phyloP scores from a whole-genome alignment of 108 stramenopile species.

The Schizochytrium sp. region DNA sequence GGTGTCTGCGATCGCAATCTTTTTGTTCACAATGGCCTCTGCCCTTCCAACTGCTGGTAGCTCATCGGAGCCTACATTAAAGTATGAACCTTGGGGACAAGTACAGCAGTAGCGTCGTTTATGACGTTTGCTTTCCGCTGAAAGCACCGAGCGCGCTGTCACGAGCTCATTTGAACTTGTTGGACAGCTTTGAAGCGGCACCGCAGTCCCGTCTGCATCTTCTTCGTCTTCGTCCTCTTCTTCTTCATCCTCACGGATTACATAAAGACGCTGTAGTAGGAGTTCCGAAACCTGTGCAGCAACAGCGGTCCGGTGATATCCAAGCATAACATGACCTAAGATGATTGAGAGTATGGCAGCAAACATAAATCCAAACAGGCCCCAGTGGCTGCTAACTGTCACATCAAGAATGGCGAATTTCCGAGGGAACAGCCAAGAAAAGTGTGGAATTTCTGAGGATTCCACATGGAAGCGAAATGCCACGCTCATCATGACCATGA shows the following conservation, averaged over 20 bases:
- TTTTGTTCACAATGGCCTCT: background rate
- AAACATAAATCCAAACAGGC: conserved; percentile 87
- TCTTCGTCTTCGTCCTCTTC: background rate
- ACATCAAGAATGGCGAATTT: conserved; percentile 53
- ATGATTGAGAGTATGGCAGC: conserved; percentile 86
- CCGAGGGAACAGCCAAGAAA: conserved; percentile 81
- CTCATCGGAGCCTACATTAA: conserved; percentile 45
- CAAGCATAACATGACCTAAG: conserved; percentile 83
- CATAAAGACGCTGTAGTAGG: background rate
- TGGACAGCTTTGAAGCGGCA: background rate
- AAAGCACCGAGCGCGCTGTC: background rate
- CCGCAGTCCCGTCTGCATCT: background rate
- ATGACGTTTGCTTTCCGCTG: background rate
- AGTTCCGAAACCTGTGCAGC: conserved; percentile 49
- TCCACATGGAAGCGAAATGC: conserved; percentile 88
- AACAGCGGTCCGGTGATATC: conserved; percentile 78
- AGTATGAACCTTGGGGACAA: conserved; percentile 29
- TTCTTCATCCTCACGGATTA: background rate
- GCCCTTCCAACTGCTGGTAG: background rate
- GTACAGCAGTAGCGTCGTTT: background rate
- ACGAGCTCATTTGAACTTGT: background rate
- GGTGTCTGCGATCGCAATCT: conserved; percentile 64
- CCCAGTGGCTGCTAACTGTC: conserved; percentile 64
- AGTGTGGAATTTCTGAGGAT: conserved; percentile 73
- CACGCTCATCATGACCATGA: conserved; percentile 88